Conservation (phyloP, 108 stramenopile species). For the Skeletonema tropicum region DNA sequence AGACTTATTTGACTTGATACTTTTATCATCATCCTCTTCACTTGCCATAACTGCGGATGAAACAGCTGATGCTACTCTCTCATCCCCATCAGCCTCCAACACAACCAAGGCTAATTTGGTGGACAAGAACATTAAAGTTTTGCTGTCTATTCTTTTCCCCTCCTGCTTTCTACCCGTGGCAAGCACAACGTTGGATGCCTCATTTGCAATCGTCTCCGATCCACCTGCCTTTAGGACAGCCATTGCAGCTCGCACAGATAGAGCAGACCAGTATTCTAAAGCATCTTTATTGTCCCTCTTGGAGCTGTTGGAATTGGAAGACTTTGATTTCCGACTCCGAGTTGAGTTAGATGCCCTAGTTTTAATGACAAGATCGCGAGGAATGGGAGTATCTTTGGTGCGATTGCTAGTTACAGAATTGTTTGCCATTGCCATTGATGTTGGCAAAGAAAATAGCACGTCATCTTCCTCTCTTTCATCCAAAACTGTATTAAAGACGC, state of each 20-base stretch:
- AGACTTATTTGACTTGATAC: neutral
- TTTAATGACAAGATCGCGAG: neutral
- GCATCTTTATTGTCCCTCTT: neutral
- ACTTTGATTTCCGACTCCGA: neutral
- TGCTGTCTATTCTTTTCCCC: constrained; percentile 8
- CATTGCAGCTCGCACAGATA: constrained; percentile 40
- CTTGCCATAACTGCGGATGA: constrained; percentile 34
- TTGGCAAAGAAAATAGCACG: too few species aligned
- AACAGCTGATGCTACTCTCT: constrained; percentile 30
- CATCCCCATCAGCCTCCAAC: constrained; percentile 34
- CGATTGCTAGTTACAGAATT: neutral
- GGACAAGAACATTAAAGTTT: constrained; percentile 22
- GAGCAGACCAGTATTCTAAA: constrained; percentile 25
- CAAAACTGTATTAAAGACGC: neutral
- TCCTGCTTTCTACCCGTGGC: constrained; percentile 6
- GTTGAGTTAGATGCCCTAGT: neutral
- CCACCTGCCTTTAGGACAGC: constrained; percentile 38
- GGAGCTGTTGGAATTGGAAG: neutral
- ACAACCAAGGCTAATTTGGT: constrained; percentile 28
- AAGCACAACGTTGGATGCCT: constrained; percentile 30
- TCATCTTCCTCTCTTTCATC: neutral
- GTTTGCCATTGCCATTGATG: neutral
- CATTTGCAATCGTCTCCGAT: constrained; percentile 23
- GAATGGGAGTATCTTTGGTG: neutral
- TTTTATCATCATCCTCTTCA: neutral